These are phyloP conservation scores for Globisporangium polare DNA, from an alignment of 352 stramenopile species.

Conservation along the genomic window DNA sequence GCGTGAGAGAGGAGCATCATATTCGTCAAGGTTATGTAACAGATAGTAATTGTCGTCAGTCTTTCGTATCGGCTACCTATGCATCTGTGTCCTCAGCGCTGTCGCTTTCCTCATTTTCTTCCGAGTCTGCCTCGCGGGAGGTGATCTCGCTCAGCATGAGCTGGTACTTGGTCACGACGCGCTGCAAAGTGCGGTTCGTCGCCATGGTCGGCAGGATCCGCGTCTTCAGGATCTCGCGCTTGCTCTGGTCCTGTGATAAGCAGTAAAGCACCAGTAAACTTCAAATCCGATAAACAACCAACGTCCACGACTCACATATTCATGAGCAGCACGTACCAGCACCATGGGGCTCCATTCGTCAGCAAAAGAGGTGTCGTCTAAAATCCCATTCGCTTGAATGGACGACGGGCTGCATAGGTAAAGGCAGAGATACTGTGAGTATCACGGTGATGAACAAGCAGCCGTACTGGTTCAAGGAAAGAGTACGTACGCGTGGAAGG, in stretches of 20 bases:
- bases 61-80: not conserved
- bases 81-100: not conserved
- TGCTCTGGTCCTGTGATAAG: conserved; percentile 57
- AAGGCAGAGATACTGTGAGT: not conserved
- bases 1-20: too few relatives aligned
- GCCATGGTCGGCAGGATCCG: conserved; percentile 77
- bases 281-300: not conserved
- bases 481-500: conserved; percentile 49
- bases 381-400: not conserved
- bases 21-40: too few relatives aligned
- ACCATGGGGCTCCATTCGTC: conserved; percentile 36
- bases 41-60: too few relatives aligned
- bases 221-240: conserved; percentile 71
- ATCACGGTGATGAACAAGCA: not conserved
- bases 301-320: not conserved
- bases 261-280: too few relatives aligned
- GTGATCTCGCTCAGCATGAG: conserved; percentile 78
- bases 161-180: conserved; percentile 80
- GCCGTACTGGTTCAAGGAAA: not conserved
- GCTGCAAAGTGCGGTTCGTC: conserved; percentile 74
- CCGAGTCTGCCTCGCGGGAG: conserved; percentile 28
- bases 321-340: conserved; percentile 31
- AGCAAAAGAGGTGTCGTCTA: conserved; percentile 8
- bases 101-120: not conserved
- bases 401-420: conserved; percentile 1